Percentiles rank a stretch among this genome's conserved stretches.
These are phyloP conservation scores for Herpetomonas samuelpessoai DNA, from an alignment of 208 protist genomes.

Conservation along the genomic window DNA sequence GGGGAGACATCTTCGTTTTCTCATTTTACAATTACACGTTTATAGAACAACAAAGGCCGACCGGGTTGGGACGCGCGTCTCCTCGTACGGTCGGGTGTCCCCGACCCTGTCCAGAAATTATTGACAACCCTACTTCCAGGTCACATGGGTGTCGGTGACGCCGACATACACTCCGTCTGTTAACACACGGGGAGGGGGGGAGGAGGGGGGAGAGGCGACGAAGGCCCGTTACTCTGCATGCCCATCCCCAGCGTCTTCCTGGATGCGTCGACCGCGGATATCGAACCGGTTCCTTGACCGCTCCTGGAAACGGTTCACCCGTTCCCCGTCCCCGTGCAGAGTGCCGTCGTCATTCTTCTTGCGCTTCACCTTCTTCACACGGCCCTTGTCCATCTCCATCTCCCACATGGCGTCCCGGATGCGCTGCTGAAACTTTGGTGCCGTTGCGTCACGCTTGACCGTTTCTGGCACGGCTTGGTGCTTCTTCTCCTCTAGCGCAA, in stretches of 20 bases:
- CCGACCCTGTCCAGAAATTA: too few species aligned
- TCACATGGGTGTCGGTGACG: too few species aligned
- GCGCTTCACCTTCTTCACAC: slow-evolving; percentile 72
- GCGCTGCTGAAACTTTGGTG: slow-evolving; percentile 75
- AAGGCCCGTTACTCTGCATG: too few species aligned
- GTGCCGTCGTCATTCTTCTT: slow-evolving; percentile 13
- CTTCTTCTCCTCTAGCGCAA: slow-evolving; percentile 32
- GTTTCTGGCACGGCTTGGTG: slow-evolving; percentile 32
- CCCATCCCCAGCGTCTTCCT: slow-evolving; percentile 4
- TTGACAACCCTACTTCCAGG: too few species aligned
- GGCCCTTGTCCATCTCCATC: slow-evolving; percentile 84
- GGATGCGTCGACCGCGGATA: slow-evolving; percentile 28
- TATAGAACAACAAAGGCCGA: too few species aligned
- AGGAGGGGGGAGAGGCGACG: too few species aligned
- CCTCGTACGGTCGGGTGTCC: too few species aligned
- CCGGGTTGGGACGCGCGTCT: too few species aligned
- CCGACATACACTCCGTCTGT: too few species aligned
- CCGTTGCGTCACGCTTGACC: slow-evolving; percentile 35
- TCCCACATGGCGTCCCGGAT: slow-evolving; percentile 81
- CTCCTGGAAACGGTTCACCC: slow-evolving; percentile 49
- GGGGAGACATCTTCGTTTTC: too few species aligned
- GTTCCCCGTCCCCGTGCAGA: not conserved
- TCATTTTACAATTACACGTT: too few species aligned
- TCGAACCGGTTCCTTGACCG: slow-evolving; percentile 35
- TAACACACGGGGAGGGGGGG: too few species aligned